Evolutionary conservation across 1,139 yeast genomes (phyloP).

Genomic region (Pichia sp.): DNA sequence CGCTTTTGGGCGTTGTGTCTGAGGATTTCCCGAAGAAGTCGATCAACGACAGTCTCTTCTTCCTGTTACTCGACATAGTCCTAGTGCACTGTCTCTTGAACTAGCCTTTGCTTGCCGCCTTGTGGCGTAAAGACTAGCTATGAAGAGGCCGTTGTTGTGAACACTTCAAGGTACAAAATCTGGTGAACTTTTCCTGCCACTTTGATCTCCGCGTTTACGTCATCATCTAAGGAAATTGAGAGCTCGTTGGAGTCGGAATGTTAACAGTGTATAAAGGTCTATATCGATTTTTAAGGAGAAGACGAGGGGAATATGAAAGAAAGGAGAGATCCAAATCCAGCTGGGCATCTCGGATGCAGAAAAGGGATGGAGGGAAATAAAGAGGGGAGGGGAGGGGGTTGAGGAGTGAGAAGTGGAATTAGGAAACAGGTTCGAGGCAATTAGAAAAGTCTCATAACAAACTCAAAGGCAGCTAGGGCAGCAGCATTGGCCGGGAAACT

Average conservation of each 20-base stretch:
- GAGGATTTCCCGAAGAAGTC: conserved; percentile 15
- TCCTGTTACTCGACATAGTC: conserved; percentile 12
- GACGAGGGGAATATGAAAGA: too few species aligned
- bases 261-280: not conserved
- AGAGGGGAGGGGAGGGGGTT: not conserved
- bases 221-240: not conserved
- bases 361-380: not conserved
- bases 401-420: not conserved
- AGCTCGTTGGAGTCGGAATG: too few species aligned
- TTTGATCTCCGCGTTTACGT: not conserved
- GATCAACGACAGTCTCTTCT: conserved; percentile 14
- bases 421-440: not conserved
- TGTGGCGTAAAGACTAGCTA: too few species aligned
- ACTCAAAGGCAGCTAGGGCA: conserved; percentile 86
- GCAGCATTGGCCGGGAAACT: conserved; percentile 92
- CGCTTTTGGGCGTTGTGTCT: conserved; percentile 2
- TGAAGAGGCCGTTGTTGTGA: not conserved
- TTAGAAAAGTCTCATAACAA: conserved; percentile 58
- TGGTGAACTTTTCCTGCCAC: not conserved
- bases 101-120: too few species aligned
- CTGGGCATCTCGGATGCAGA: too few species aligned
- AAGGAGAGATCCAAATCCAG: too few species aligned
- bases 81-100: not conserved
- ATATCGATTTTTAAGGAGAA: not conserved
- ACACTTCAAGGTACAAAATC: too few species aligned